Evolutionary conservation across 2,329 filamentous ascomycete species (phyloP).

Genomic region (Pseudogymnoascus pannorum): DNA sequence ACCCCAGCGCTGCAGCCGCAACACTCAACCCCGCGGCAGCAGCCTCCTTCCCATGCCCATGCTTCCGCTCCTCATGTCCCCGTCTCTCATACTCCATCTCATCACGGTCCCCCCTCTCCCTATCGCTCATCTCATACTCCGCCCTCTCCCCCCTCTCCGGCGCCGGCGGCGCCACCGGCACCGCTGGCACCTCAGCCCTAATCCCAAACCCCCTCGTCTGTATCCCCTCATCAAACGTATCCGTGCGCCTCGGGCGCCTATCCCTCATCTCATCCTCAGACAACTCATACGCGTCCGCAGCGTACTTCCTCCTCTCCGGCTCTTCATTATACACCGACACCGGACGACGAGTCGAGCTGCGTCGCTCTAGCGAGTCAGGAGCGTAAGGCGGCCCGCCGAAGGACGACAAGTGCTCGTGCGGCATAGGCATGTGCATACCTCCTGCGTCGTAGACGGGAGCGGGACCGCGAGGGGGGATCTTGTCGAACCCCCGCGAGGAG

Average conservation of each 20-base stretch:
- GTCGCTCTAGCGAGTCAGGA: slow-evolving; percentile 33
- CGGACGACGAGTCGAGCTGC: slow-evolving; percentile 28
- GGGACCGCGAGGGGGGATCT: slow-evolving; percentile 42
- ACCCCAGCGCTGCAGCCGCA: slow-evolving; percentile 27
- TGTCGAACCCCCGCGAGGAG: slow-evolving; percentile 63
- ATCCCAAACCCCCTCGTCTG: slow-evolving; percentile 24
- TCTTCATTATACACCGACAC: slow-evolving; percentile 26
- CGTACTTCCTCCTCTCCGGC: slow-evolving; percentile 14
- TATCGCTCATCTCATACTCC: not conserved
- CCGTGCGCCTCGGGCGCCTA: slow-evolving; percentile 19
- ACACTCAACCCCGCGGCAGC: slow-evolving; percentile 26
- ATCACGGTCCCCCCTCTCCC: slow-evolving; percentile 11
- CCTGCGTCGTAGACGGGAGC: not conserved
- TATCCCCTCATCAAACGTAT: slow-evolving; percentile 24
- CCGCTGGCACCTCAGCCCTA: slow-evolving; percentile 15
- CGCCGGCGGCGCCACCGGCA: not conserved
- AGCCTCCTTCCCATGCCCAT: slow-evolving; percentile 22
- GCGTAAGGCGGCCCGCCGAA: slow-evolving; percentile 11
- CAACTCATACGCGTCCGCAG: slow-evolving; percentile 25
- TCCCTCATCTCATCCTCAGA: slow-evolving; percentile 23
- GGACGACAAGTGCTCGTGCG: not conserved
- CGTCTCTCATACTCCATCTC: slow-evolving; percentile 4
- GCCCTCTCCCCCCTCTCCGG: slow-evolving; percentile 14
- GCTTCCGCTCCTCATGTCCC: slow-evolving; percentile 16
- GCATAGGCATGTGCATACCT: not conserved